Percentiles rank a stretch among this genome's conserved stretches.
Conservation (phyloP, 2,329 filamentous ascomycete genomes). For the Ceratocystis ficicola region DNA sequence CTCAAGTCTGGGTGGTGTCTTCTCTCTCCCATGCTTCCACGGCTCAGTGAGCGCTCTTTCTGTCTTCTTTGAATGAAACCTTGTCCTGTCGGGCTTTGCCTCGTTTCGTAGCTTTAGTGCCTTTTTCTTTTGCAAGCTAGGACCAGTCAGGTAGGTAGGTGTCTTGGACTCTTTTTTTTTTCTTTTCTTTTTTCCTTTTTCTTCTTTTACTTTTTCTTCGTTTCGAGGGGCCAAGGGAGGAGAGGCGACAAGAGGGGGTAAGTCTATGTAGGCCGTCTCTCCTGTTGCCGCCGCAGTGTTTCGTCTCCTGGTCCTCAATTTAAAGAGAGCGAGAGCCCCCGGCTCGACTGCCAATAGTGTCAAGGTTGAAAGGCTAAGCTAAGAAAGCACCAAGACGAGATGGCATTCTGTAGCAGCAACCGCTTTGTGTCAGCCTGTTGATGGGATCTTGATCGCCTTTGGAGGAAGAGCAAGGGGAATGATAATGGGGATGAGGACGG, state of each 20-base stretch:
- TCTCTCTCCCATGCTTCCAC: neutral
- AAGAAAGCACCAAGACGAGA: conserved; percentile 2
- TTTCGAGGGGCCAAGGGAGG: too few relatives aligned
- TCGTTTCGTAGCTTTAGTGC: neutral
- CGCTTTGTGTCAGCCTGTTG: conserved; percentile 6
- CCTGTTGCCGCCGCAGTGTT: neutral
- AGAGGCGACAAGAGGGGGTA: too few relatives aligned
- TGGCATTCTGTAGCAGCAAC: conserved; percentile 1
- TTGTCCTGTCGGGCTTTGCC: neutral
- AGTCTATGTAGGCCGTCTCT: too few relatives aligned
- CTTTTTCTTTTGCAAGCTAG: neutral
- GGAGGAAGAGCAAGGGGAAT: neutral
- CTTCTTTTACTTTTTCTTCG: too few relatives aligned
- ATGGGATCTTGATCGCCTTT: neutral
- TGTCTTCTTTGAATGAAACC: neutral
- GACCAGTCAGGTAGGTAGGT: neutral
- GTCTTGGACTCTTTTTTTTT: neutral
- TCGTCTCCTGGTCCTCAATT: conserved; percentile 8
- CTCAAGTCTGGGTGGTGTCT: neutral
- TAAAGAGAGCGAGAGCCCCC: neutral
- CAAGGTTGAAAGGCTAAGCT: neutral
- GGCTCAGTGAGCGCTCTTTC: neutral
- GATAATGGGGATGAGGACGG: neutral
- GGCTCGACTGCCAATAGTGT: neutral
- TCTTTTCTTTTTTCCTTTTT: too few relatives aligned